phyloP scores from a whole-genome alignment of 1,284 basidiomycete genomes.

The Malassezia globosa region DNA sequence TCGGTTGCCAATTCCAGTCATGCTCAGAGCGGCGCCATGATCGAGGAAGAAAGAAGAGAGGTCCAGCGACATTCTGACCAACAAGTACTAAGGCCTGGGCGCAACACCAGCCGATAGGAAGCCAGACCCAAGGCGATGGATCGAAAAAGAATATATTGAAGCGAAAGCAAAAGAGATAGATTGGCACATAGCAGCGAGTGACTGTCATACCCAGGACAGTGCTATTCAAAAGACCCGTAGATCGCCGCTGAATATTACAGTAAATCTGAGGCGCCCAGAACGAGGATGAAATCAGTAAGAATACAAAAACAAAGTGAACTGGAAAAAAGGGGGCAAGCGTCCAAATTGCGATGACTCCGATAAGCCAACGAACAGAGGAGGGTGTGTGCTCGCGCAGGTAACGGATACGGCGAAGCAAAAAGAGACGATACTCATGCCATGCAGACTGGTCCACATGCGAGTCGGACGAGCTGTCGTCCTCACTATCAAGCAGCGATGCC shows the following conservation, averaged over 20 bases:
- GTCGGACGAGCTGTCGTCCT: background rate
- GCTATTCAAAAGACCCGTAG: conserved; percentile 24
- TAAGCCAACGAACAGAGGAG: background rate
- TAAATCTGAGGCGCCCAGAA: conserved; percentile 42
- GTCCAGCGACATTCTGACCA: conserved; percentile 2
- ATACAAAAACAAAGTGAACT: background rate
- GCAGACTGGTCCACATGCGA: background rate
- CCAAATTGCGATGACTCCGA: background rate
- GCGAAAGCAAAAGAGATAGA: conserved; percentile 39
- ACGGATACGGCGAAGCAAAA: background rate
- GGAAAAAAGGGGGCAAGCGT: background rate
- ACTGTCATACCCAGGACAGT: conserved; percentile 42
- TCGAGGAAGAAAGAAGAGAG: conserved; percentile 13
- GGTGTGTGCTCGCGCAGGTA: background rate
- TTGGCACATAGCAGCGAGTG: conserved; percentile 37
- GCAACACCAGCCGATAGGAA: conserved; percentile 18
- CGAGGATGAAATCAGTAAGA: conserved; percentile 19
- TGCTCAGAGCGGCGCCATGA: background rate
- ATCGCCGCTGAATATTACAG: conserved; percentile 27
- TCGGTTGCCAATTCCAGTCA: conserved; percentile 45
- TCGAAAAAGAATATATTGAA: conserved; percentile 38
- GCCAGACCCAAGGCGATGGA: conserved; percentile 31
- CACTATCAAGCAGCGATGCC: background rate
- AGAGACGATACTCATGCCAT: background rate
- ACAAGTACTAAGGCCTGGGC: conserved; percentile 9